Conservation (phyloP, 2,329 filamentous ascomycete species). For the Calonectria hongkongensis region DNA sequence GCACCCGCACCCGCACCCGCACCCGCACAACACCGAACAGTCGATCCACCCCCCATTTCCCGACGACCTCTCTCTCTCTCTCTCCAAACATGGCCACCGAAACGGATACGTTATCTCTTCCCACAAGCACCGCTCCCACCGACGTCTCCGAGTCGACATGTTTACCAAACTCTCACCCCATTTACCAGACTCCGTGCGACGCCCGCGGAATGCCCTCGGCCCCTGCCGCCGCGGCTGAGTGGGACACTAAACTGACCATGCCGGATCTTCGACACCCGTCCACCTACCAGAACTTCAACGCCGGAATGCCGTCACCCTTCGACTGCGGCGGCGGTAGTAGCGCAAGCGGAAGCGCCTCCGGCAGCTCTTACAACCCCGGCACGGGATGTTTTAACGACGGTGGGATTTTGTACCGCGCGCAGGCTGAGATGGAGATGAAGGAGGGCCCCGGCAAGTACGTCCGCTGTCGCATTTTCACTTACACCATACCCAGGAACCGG, state of each 20-base stretch:
- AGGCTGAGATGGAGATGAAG: conserved; percentile 53
- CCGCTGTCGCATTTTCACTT: conserved; percentile 1
- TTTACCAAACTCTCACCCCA: conserved; percentile 47
- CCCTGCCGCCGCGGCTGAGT: conserved; percentile 49
- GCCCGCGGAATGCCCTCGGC: conserved; percentile 41
- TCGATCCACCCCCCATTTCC: neutral
- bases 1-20: conserved; percentile 3
- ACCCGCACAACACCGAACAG: neutral
- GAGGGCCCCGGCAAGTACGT: conserved; percentile 56
- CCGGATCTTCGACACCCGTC: conserved; percentile 39
- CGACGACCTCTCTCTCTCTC: neutral
- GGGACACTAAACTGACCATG: conserved; percentile 57
- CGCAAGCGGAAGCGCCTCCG: conserved; percentile 31
- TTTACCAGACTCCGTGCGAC: conserved; percentile 40
- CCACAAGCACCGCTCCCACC: conserved; percentile 58
- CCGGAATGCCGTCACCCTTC: conserved; percentile 18
- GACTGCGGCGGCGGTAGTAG: conserved; percentile 27
- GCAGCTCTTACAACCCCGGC: conserved; percentile 21
- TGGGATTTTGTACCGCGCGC: conserved; percentile 53
- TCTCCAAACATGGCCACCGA: conserved; percentile 56
- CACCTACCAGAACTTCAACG: conserved; percentile 38
- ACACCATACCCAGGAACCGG: neutral
- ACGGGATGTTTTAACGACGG: conserved; percentile 53
- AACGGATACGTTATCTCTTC: conserved; percentile 58
- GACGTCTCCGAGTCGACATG: conserved; percentile 56